Evolutionary conservation across 1,284 basidiomycete species (phyloP).

Genomic region (Gymnopus androsaceus): DNA sequence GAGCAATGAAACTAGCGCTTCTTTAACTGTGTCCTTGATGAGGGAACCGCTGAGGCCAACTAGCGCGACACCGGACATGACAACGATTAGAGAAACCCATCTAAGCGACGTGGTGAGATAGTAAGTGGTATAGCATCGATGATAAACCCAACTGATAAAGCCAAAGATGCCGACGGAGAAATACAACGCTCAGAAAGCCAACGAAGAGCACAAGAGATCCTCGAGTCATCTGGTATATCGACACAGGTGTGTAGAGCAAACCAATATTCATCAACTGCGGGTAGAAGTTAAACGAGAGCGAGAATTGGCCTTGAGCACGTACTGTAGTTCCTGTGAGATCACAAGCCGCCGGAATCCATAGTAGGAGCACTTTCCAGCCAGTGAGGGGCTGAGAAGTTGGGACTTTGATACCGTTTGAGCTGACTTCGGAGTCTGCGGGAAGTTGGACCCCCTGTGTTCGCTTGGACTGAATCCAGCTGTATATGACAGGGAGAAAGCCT

Average conservation of each 20-base stretch:
- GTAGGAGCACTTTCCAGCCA: conserved; percentile 72
- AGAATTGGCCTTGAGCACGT: conserved; percentile 30
- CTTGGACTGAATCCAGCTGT: conserved; percentile 58
- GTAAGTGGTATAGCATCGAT: conserved; percentile 14
- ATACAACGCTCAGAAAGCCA: conserved; percentile 89
- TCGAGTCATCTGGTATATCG: conserved; percentile 97
- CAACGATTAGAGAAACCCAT: conserved; percentile 90
- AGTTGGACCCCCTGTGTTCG: conserved; percentile 56
- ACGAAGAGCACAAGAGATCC: conserved; percentile 98
- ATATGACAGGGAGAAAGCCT: conserved; percentile 85
- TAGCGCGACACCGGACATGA: conserved; percentile 88
- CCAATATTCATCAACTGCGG: conserved; percentile 90
- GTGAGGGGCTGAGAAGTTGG: conserved; percentile 46
- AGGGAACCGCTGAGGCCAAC: conserved; percentile 92
- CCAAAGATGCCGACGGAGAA: conserved; percentile 82
- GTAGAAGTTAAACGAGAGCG: conserved; percentile 16
- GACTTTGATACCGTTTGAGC: conserved; percentile 41
- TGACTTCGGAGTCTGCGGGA: conserved; percentile 45
- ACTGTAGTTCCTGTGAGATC: conserved; percentile 90
- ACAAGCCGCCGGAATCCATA: conserved; percentile 87
- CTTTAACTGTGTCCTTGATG: conserved; percentile 70
- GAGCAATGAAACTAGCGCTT: conserved; percentile 34
- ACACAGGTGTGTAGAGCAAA: conserved; percentile 93
- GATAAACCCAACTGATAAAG: conserved; percentile 66
- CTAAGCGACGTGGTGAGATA: conserved; percentile 37